Evolutionary conservation across 1,139 yeast species (phyloP).

Genomic region (Kodamaea plutei): DNA sequence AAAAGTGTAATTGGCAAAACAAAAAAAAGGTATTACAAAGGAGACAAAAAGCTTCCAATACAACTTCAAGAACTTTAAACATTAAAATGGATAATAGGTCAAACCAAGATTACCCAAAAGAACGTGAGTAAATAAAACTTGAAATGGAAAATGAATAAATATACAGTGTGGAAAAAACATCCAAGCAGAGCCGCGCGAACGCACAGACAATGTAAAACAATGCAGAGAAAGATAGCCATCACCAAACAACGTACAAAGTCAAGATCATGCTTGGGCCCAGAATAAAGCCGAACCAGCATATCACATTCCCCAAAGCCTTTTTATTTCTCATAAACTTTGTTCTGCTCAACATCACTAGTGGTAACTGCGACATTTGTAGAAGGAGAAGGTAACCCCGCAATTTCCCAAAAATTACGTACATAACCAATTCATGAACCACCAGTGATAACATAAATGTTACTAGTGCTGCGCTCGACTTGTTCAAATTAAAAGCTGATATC

Average conservation of each 20-base stretch:
- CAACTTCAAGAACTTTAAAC: too few relatives aligned
- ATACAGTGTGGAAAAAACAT: too few relatives aligned
- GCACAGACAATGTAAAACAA: too few relatives aligned
- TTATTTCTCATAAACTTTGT: constrained; percentile 49
- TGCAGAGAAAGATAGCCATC: constrained; percentile 6
- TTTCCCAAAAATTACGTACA: constrained; percentile 81
- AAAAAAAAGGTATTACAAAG: too few relatives aligned
- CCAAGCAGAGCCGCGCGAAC: too few relatives aligned
- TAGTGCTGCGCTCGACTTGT: constrained; percentile 65
- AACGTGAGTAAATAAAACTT: too few relatives aligned
- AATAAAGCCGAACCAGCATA: constrained; percentile 91
- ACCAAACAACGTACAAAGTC: constrained; percentile 56
- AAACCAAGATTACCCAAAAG: too few relatives aligned
- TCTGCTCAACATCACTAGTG: constrained; percentile 53
- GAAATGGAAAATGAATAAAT: too few relatives aligned
- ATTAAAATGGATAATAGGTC: too few relatives aligned
- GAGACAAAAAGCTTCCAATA: too few relatives aligned
- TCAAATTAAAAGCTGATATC: constrained; percentile 68
- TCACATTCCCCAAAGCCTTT: constrained; percentile 67
- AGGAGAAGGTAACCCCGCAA: constrained; percentile 75
- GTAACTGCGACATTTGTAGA: constrained; percentile 82
- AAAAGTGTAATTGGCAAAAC: too few relatives aligned
- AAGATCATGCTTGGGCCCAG: constrained; percentile 89
- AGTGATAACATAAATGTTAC: constrained; percentile 81
- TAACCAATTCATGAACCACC: constrained; percentile 82